These are phyloP conservation scores for Rhytidhysteron rufulum DNA, from an alignment of 2,329 filamentous ascomycete species.

Conservation along the genomic window DNA sequence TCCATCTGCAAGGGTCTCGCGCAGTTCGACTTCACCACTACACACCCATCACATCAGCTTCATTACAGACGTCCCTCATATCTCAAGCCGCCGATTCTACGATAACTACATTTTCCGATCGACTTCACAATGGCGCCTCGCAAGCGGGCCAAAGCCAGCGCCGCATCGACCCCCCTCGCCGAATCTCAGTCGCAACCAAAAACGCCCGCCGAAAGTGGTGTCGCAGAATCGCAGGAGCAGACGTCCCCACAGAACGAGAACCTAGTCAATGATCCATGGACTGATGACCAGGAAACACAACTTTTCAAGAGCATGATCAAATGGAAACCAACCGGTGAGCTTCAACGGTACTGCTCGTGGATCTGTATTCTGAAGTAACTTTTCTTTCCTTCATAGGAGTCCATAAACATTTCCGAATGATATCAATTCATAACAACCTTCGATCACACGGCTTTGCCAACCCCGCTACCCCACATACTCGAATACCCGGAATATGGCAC, in stretches of 20 bases:
- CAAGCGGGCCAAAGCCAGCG: conserved; percentile 61
- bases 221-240: conserved; percentile 51
- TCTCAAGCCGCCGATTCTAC: not conserved
- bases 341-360: not conserved
- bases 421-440: conserved; percentile 34
- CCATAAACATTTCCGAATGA: conserved; percentile 56
- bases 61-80: not conserved
- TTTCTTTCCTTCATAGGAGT: conserved; percentile 40
- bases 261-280: conserved; percentile 72
- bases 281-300: conserved; percentile 89
- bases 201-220: conserved; percentile 34
- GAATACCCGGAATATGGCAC: conserved; percentile 86
- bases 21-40: not conserved
- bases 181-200: conserved; percentile 39
- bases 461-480: conserved; percentile 69
- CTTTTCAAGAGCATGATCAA: conserved; percentile 89
- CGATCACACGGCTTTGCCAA: conserved; percentile 62
- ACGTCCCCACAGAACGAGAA: conserved; percentile 56
- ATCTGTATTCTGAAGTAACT: conserved; percentile 3
- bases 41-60: not conserved
- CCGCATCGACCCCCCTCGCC: conserved; percentile 53
- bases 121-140: conserved; percentile 61
- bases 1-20: conserved; percentile 9
- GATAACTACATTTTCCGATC: not conserved
- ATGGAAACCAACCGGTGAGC: conserved; percentile 84